Percentiles rank a stretch among this genome's conserved stretches.
Conservation (phyloP, 2,329 filamentous ascomycete species). For the Penicillium sp. region DNA sequence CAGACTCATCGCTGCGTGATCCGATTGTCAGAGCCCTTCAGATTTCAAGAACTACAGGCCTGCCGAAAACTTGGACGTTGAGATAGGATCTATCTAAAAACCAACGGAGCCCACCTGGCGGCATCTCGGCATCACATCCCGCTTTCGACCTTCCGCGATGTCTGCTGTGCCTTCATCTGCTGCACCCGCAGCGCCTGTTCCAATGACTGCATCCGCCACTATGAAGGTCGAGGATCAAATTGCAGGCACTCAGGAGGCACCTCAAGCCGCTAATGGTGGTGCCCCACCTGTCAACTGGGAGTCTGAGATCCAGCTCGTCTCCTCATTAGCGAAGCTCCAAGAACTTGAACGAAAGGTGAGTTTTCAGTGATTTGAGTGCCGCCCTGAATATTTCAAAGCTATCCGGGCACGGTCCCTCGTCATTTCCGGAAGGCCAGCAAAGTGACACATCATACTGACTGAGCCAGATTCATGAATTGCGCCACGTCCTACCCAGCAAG, state of each 20-base stretch:
- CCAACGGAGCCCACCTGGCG: background rate
- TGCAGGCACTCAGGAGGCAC: background rate
- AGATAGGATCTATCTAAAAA: background rate
- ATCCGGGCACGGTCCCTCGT: too few species aligned
- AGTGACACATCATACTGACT: conserved; percentile 16
- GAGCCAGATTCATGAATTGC: conserved; percentile 50
- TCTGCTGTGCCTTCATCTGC: conserved; percentile 13
- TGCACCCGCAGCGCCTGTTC: conserved; percentile 5
- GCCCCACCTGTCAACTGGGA: conserved; percentile 30
- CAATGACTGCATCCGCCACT: conserved; percentile 38
- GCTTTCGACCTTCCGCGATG: conserved; percentile 2
- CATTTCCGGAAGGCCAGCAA: background rate
- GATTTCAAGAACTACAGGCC: background rate
- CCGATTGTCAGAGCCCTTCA: background rate
- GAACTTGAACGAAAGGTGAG: conserved; percentile 45
- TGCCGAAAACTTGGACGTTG: background rate
- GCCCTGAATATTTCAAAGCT: background rate
- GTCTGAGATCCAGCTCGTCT: conserved; percentile 47
- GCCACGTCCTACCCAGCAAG: conserved; percentile 49
- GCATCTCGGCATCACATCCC: background rate
- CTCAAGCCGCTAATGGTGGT: conserved; percentile 1
- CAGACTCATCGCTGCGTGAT: background rate
- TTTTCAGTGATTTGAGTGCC: background rate
- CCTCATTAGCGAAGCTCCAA: conserved; percentile 49
- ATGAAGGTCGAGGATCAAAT: conserved; percentile 1